A percentile compares a stretch with the other conserved stretches of the same genome.
Conservation (phyloP, 179 eudicot genomes). For the Patellifolia procumbens region DNA sequence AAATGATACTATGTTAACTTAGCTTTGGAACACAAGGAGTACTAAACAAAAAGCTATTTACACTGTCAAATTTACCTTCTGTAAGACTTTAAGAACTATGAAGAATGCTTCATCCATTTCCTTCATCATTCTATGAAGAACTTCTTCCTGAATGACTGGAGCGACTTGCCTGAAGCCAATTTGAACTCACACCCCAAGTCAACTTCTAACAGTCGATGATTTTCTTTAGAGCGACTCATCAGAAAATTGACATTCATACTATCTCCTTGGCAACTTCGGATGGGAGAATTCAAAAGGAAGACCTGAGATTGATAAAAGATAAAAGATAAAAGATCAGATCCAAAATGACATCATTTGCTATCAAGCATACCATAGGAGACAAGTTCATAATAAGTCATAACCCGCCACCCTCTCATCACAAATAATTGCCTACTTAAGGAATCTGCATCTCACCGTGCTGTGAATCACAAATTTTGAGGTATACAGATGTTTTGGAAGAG, state of each 20-base stretch:
- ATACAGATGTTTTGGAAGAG: neutral
- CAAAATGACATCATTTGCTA: neutral
- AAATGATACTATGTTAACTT: no score
- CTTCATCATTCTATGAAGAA: slow-evolving; percentile 76
- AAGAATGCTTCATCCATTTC: slow-evolving; percentile 21
- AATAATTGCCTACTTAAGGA: neutral
- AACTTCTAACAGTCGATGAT: slow-evolving; percentile 84
- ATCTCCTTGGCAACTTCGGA: slow-evolving; percentile 49
- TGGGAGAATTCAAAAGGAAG: slow-evolving; percentile 69
- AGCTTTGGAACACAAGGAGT: neutral
- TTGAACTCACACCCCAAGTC: slow-evolving; percentile 64
- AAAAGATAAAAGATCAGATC: neutral
- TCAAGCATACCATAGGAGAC: neutral
- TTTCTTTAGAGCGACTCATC: slow-evolving; percentile 81
- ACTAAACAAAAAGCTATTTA: neutral
- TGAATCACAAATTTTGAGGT: neutral
- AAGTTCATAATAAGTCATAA: no score
- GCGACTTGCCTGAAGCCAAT: slow-evolving; percentile 49
- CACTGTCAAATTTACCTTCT: slow-evolving; percentile 5
- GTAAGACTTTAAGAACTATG: neutral
- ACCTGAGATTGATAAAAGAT: slow-evolving; percentile 44
- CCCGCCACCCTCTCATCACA: neutral
- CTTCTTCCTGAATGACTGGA: slow-evolving; percentile 52
- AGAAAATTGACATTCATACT: slow-evolving; percentile 49
- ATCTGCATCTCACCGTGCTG: neutral